Evolutionary conservation across 257 asterid genomes (phyloP).

Genomic region (Nicotiana knightiana): DNA sequence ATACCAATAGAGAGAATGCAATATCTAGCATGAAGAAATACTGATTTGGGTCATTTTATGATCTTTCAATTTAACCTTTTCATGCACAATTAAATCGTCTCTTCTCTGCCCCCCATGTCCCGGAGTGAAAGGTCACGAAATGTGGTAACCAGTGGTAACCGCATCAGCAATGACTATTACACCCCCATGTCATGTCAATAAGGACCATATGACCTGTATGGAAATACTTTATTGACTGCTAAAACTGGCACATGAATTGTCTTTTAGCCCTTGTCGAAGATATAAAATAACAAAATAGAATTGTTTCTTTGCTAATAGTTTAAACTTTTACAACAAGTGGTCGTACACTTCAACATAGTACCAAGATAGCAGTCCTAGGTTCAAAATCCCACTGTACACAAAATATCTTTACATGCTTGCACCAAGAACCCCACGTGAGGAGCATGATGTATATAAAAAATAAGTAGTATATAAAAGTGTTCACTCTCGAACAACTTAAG

Average conservation of each 20-base stretch:
- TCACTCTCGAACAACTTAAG: not conserved
- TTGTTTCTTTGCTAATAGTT: not conserved
- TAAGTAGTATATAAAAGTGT: not conserved
- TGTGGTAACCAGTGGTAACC: not conserved
- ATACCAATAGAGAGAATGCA: not conserved
- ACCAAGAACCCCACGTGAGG: not conserved
- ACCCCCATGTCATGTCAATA: not conserved
- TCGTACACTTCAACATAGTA: not conserved
- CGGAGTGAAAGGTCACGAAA: not conserved
- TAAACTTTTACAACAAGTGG: not conserved
- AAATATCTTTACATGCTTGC: not conserved
- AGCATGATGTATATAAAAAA: not conserved
- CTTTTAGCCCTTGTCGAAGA: not conserved
- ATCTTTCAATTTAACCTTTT: not conserved
- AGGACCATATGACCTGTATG: not conserved
- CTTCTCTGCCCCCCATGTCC: not conserved
- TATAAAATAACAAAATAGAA: not conserved
- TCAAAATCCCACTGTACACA: not conserved
- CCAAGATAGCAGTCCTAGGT: not conserved
- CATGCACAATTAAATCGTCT: not conserved
- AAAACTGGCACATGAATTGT: not conserved
- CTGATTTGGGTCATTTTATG: not conserved
- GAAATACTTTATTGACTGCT: not conserved
- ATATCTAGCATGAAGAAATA: not conserved
- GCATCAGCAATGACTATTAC: not conserved